Evolutionary conservation across 495 filamentous ascomycete species (phyloP), one percentile per base, ranked within the genome.

Genomic region (Penicillium daleae): DNA sequence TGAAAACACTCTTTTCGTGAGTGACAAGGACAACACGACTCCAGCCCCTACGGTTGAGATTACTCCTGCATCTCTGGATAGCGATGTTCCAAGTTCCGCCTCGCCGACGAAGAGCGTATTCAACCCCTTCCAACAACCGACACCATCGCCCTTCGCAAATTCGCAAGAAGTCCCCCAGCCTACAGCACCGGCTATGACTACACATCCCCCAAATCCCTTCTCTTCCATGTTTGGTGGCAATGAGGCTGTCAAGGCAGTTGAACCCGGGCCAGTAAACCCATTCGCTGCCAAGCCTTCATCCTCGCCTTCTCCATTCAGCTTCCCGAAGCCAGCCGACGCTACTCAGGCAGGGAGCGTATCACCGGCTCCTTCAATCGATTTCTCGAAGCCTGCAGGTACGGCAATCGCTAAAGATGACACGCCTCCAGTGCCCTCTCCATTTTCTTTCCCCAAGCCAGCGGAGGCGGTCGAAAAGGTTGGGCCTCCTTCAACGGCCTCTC

Each of bases 1-100:
- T 31, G 31, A 78, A 29, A 76, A 79, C 39, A 69, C 74, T 17
- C 74, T 84, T 31, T 83, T 83, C 56, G 74, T 84, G 31, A 76
- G 72, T 62, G 76, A 75, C 31, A 72, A 75, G 31, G 77, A 76
- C 6, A 81, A 79, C 24, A 59, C 69, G 46, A 65, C 51, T 12
- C 57, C 65, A 19, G 62, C 57, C 2, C 62, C 67, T 24, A 27
- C 63, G 10, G 56, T 64, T 13, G 62, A 67, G 32, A 46, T 61
- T 10, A 33, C 31, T 5, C 22, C 31, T 24, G 22, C 58, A 12
- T 26, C 32, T 12, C 19, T 67, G 10, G 54, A 54, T 7, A 17
- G 40, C 6, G 32, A 58, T 26, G 26, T 35, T 4, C 12, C 32
- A 13, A 21, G 32, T 21, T 60, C 64, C 8, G 61, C 57, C 26